A percentile compares a stretch with the other conserved stretches of the same genome.
phyloP scores from a whole-genome alignment of 1,284 basidiomycete species.

The Cryptococcus sp. region DNA sequence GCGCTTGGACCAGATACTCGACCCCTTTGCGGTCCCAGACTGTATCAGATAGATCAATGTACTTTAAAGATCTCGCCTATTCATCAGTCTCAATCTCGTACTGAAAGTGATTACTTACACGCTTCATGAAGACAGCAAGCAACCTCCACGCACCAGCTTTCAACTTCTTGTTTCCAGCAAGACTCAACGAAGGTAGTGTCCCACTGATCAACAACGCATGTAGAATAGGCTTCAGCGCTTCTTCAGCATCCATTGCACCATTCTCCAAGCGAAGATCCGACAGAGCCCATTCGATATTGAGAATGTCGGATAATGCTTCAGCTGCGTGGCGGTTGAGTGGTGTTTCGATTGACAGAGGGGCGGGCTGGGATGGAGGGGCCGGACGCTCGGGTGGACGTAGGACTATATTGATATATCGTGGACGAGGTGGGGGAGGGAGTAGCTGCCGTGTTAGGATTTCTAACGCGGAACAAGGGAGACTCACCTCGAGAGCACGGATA shows the following conservation, averaged over 20 bases:
- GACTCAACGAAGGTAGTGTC: constrained; percentile 73
- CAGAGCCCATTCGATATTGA: constrained; percentile 84
- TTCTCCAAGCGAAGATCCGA: constrained; percentile 71
- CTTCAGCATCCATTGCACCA: constrained; percentile 72
- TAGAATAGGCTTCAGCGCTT: constrained; percentile 79
- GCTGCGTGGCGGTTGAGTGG: constrained; percentile 67
- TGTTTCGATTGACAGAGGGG: constrained; percentile 31
- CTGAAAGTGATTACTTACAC: constrained; percentile 54
- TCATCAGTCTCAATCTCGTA: neutral
- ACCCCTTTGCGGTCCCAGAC: constrained; percentile 74
- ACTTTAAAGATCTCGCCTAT: constrained; percentile 69
- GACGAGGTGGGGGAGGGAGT: constrained; percentile 26
- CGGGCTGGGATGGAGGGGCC: constrained; percentile 6
- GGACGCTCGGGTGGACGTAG: constrained; percentile 19
- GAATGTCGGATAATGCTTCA: constrained; percentile 77
- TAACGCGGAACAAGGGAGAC: constrained; percentile 18
- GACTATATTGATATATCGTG: constrained; percentile 33
- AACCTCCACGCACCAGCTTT: constrained; percentile 73
- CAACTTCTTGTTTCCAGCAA: constrained; percentile 80
- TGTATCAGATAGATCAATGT: constrained; percentile 86
- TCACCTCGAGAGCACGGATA: constrained; percentile 65
- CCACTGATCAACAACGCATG: constrained; percentile 84
- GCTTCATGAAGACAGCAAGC: constrained; percentile 71
- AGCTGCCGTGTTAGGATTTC: constrained; percentile 10
- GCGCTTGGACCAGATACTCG: constrained; percentile 72